These are phyloP conservation scores for Salix brachista DNA, from an alignment of 345 rosid species.

Conservation along the genomic window DNA sequence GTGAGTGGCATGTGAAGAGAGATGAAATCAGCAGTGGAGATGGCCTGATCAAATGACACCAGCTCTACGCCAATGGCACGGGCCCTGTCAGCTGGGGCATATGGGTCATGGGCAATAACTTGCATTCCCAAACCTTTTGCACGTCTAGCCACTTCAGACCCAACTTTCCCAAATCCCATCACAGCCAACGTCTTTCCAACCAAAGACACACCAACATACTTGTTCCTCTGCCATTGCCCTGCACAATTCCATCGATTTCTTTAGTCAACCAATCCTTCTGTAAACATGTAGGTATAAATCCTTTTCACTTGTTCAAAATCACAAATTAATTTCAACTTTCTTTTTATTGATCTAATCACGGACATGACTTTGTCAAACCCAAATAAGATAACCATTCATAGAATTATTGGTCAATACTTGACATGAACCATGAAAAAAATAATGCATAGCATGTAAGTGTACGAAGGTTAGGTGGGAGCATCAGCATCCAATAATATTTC, in stretches of 20 bases:
- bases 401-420: no score
- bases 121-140: slow-evolving; percentile 87
- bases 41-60: slow-evolving; percentile 73
- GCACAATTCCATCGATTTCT: slow-evolving; percentile 4
- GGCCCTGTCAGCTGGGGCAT: slow-evolving; percentile 77
- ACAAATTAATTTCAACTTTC: no score
- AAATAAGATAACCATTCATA: no score
- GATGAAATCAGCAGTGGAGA: slow-evolving; percentile 63
- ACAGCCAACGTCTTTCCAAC: slow-evolving; percentile 79
- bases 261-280: not conserved
- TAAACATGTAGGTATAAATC: no score
- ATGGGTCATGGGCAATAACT: slow-evolving; percentile 81
- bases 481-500: not conserved
- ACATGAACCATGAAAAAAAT: no score
- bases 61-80: slow-evolving; percentile 74
- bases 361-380: no score
- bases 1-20: slow-evolving; percentile 86
- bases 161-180: slow-evolving; percentile 91
- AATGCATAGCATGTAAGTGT: not conserved
- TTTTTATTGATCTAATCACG: no score
- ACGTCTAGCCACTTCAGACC: slow-evolving; percentile 78
- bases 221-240: slow-evolving; percentile 85
- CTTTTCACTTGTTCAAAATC: no score
- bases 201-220: slow-evolving; percentile 73
- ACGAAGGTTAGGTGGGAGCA: not conserved